These are phyloP conservation scores for Yamadazyma akitaensis DNA, from an alignment of 805 yeast species.

Conservation along the genomic window DNA sequence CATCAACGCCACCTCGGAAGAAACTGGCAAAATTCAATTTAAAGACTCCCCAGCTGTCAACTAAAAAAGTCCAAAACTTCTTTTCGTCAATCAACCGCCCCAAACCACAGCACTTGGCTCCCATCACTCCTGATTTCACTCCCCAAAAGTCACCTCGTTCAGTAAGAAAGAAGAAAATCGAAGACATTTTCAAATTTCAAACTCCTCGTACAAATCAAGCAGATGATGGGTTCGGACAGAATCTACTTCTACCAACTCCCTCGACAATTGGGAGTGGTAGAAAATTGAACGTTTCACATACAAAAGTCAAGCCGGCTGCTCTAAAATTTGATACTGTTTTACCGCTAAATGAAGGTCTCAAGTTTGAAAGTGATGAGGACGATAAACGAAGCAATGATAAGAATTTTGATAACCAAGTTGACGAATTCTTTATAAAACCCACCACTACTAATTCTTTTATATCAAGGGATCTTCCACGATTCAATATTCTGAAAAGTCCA, in stretches of 20 bases:
- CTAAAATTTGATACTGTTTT: slow-evolving; percentile 19
- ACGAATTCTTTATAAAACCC: slow-evolving; percentile 11
- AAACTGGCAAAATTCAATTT: not conserved
- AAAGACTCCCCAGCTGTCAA: slow-evolving; percentile 8
- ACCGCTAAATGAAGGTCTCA: slow-evolving; percentile 21
- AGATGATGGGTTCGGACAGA: slow-evolving; percentile 14
- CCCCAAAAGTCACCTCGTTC: slow-evolving; percentile 15
- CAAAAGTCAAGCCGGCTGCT: slow-evolving; percentile 6
- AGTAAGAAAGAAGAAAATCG: slow-evolving; percentile 11
- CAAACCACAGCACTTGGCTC: slow-evolving; percentile 5
- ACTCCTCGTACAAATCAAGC: slow-evolving; percentile 1
- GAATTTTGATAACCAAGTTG: slow-evolving; percentile 13
- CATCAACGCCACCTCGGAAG: slow-evolving; percentile 8
- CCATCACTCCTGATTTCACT: slow-evolving; percentile 16
- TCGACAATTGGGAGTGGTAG: slow-evolving; percentile 39
- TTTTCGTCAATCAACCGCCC: slow-evolving; percentile 2
- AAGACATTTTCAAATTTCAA: slow-evolving; percentile 9
- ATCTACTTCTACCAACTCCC: slow-evolving; percentile 34
- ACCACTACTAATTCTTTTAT: not conserved
- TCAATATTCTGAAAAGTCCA: slow-evolving; percentile 1
- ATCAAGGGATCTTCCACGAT: not conserved
- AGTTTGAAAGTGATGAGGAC: slow-evolving; percentile 25
- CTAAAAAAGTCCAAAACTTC: slow-evolving; percentile 7
- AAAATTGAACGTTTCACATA: slow-evolving; percentile 12
- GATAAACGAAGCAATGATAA: too few species aligned